Percentiles rank a stretch among this genome's conserved stretches.
Evolutionary conservation across 805 yeast species (phyloP).

Genomic region (Myxozyma vanderwaltii): DNA sequence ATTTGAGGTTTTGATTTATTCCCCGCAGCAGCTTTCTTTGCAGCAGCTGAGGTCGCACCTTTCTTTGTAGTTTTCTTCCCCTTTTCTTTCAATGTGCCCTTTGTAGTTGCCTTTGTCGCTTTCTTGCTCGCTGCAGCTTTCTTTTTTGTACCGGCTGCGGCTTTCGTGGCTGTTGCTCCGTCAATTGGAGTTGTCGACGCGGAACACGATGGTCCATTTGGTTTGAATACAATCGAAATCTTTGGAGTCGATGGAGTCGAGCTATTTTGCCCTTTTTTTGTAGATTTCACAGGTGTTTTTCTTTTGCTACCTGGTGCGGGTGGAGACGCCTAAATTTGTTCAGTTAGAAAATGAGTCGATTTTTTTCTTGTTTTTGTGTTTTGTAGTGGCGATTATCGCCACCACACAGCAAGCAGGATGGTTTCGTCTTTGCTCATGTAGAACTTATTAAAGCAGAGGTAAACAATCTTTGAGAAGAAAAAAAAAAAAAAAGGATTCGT

Average conservation of each 20-base stretch:
- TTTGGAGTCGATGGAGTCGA: slow-evolving; percentile 5
- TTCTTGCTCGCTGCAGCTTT: slow-evolving; percentile 8
- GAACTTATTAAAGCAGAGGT: neutral
- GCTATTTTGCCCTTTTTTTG: neutral
- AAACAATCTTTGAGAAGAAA: neutral
- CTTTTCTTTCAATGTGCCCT: slow-evolving; percentile 1
- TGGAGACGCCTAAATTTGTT: neutral
- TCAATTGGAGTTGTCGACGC: neutral
- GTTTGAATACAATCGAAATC: slow-evolving; percentile 15
- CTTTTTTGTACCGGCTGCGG: slow-evolving; percentile 7
- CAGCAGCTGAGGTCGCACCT: neutral
- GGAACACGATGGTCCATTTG: neutral
- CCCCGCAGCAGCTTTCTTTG: neutral
- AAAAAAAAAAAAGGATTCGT: neutral
- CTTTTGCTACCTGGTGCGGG: neutral
- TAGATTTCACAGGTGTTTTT: neutral
- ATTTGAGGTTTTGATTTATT: neutral
- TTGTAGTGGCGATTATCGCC: slow-evolving; percentile 1
- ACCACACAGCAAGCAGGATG: neutral
- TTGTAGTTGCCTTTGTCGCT: slow-evolving; percentile 1
- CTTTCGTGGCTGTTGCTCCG: slow-evolving; percentile 2
- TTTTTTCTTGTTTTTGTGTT: too few species aligned
- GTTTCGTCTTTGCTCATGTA: too few species aligned
- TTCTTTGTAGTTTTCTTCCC: slow-evolving; percentile 9
- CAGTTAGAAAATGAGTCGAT: too few species aligned